These are phyloP conservation scores for Microdochium paspali DNA, from an alignment of 2,329 filamentous ascomycete genomes.

Conservation along the genomic window DNA sequence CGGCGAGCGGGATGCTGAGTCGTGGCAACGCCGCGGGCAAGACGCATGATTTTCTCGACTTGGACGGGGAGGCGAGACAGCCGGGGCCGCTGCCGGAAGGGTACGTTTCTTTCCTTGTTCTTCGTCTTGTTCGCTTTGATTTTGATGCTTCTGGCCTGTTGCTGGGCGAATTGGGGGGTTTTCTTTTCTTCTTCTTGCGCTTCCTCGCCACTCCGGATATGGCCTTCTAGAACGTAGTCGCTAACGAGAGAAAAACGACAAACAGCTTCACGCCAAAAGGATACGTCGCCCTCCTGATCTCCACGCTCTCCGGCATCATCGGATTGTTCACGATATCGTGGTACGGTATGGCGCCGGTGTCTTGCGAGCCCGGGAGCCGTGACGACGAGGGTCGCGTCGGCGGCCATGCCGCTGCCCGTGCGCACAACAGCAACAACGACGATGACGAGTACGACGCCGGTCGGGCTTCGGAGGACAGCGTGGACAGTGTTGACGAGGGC, in stretches of 20 bases:
- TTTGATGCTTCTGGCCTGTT: too few species aligned
- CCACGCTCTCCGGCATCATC: neutral
- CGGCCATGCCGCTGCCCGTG: neutral
- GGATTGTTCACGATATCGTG: neutral
- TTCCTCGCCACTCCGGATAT: too few species aligned
- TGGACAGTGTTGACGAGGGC: neutral
- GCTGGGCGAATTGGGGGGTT: too few species aligned
- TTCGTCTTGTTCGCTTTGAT: neutral
- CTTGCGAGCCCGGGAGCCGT: neutral
- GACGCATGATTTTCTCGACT: conserved; percentile 50
- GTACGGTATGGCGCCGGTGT: neutral
- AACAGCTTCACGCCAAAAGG: neutral
- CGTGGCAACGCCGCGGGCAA: conserved; percentile 70
- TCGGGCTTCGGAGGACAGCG: neutral
- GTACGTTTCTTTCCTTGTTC: conserved; percentile 21
- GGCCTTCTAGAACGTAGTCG: conserved; percentile 2
- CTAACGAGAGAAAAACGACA: conserved; percentile 3
- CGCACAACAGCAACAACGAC: too few species aligned
- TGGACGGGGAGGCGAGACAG: conserved; percentile 49
- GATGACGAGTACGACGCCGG: neutral
- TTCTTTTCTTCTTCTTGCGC: neutral
- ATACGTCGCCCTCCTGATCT: neutral
- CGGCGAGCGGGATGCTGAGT: conserved; percentile 35
- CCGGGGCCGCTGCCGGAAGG: conserved; percentile 52
- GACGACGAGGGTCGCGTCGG: neutral